These are phyloP conservation scores for Phoma sp. DNA, from an alignment of 2,329 filamentous ascomycete species.

Conservation along the genomic window DNA sequence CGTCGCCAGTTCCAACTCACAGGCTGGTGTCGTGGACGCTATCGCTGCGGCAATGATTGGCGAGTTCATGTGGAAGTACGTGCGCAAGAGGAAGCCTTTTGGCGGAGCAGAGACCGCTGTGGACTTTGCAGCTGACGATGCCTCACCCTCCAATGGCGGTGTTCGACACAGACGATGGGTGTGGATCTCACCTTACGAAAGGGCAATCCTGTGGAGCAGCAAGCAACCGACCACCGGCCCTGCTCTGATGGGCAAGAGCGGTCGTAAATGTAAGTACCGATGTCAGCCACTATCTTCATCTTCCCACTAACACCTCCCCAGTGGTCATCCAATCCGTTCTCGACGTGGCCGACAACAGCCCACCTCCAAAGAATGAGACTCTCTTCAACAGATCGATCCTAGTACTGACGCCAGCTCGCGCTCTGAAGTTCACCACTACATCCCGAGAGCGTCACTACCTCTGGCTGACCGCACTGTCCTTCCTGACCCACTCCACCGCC, in stretches of 20 bases:
- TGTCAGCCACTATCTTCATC: neutral
- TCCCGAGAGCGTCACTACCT: constrained; percentile 87
- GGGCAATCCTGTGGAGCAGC: constrained; percentile 96
- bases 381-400: constrained; percentile 93
- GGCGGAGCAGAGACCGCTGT: constrained; percentile 68
- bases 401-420: constrained; percentile 89
- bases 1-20: constrained; percentile 65
- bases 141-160: constrained; percentile 69
- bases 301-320: constrained; percentile 48
- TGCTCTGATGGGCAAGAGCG: constrained; percentile 90
- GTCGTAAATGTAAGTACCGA: constrained; percentile 78
- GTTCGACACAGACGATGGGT: constrained; percentile 95
- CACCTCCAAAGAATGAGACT: constrained; percentile 72
- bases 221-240: constrained; percentile 90
- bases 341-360: constrained; percentile 94
- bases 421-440: constrained; percentile 90
- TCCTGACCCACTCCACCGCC: constrained; percentile 88
- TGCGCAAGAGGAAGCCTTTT: constrained; percentile 87
- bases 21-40: constrained; percentile 86
- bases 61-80: constrained; percentile 95
- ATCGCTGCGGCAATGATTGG: constrained; percentile 99
- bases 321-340: constrained; percentile 95
- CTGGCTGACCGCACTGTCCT: constrained; percentile 93
- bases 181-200: constrained; percentile 95
- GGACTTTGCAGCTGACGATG: constrained; percentile 60